Conservation (phyloP, 2,329 filamentous ascomycete genomes). For the Diaporthe eres region DNA sequence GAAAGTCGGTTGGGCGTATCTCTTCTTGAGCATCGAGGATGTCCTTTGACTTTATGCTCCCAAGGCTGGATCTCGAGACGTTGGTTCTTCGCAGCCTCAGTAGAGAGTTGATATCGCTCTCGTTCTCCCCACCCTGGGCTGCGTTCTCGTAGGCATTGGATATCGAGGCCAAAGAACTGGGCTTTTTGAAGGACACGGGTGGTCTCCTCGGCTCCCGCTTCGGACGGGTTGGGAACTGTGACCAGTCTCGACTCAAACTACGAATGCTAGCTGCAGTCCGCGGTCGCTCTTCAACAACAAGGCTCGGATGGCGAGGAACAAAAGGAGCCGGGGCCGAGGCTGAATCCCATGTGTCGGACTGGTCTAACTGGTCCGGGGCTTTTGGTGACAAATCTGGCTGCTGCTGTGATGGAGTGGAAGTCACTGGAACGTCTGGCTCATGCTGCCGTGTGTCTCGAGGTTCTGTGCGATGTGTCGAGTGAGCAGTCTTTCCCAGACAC, state of each 20-base stretch:
- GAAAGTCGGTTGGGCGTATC: constrained; percentile 64
- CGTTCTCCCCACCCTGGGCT: background rate
- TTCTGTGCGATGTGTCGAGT: constrained; percentile 3
- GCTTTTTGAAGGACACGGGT: constrained; percentile 43
- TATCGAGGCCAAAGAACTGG: constrained; percentile 31
- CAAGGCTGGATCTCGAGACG: constrained; percentile 34
- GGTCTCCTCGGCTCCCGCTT: constrained; percentile 37
- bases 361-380: constrained; percentile 40
- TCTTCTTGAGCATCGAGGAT: constrained; percentile 71
- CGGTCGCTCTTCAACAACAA: constrained; percentile 50
- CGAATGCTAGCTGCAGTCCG: constrained; percentile 49
- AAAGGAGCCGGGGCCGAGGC: constrained; percentile 51
- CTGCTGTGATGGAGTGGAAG: background rate
- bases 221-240: constrained; percentile 21
- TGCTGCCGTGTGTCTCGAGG: constrained; percentile 30
- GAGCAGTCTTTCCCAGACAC: background rate
- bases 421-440: constrained; percentile 44
- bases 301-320: constrained; percentile 48
- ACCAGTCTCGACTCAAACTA: constrained; percentile 22
- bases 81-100: constrained; percentile 16
- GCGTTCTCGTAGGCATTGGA: constrained; percentile 27
- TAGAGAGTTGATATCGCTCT: constrained; percentile 14
- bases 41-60: constrained; percentile 47
- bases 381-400: constrained; percentile 37
- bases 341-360: constrained; percentile 44